phyloP scores from a whole-genome alignment of 148 eudicot species.

The Fagopyrum tataricum region DNA sequence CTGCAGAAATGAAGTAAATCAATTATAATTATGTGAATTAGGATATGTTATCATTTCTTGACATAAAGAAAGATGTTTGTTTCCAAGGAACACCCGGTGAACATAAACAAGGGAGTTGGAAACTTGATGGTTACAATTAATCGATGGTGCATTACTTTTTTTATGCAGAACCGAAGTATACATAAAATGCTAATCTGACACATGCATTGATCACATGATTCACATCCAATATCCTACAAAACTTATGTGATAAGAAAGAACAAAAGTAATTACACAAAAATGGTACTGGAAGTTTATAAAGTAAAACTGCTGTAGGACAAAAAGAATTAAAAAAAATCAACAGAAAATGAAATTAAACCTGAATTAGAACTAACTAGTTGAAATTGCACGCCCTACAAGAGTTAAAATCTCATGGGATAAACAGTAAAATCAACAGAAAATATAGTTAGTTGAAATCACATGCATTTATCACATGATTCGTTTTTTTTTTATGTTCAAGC shows the following conservation, averaged over 20 bases:
- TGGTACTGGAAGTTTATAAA: not conserved
- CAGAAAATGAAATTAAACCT: not conserved
- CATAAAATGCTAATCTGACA: not conserved
- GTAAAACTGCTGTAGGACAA: not conserved
- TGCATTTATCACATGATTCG: too few relatives aligned
- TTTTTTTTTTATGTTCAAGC: not conserved
- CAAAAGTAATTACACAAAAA: not conserved
- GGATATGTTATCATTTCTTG: not conserved
- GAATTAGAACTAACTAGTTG: not conserved
- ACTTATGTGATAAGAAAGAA: not conserved
- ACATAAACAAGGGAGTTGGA: not conserved
- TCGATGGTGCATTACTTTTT: not conserved
- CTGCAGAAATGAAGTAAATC: constrained; percentile 33
- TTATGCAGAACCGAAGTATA: not conserved
- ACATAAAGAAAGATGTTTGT: not conserved
- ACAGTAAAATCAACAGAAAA: too few relatives aligned
- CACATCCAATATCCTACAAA: not conserved
- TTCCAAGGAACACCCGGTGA: not conserved
- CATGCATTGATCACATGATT: not conserved
- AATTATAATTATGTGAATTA: not conserved
- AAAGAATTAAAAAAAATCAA: not conserved
- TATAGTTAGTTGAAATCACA: too few relatives aligned
- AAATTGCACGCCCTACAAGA: not conserved
- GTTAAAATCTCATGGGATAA: too few relatives aligned
- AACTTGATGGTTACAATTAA: not conserved